These are phyloP conservation scores for cucumber (Cucumis sativus) DNA, from an alignment of 306 rosid species.

Conservation along the genomic window Cucumber_9930_V3 NC_026656.2:22532001-22532500, in stretches of 20 bases:
- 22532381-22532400: slow-evolving; percentile 71
- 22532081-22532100: slow-evolving; percentile 67
- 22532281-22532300: slow-evolving; percentile 92
- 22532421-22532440: slow-evolving; percentile 52
- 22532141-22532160: slow-evolving; percentile 84
- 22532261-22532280: slow-evolving; percentile 58
- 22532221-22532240: slow-evolving; percentile 46
- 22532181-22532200: slow-evolving; percentile 78
- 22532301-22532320: slow-evolving; percentile 88
- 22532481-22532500: slow-evolving; percentile 93
- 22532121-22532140: slow-evolving; percentile 90
- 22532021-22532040: neutral
- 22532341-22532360: slow-evolving; percentile 57
- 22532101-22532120: slow-evolving; percentile 89
- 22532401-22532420: slow-evolving; percentile 54
- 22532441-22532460: slow-evolving; percentile 60
- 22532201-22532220: slow-evolving; percentile 52
- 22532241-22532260: slow-evolving; percentile 28
- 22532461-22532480: slow-evolving; percentile 90
- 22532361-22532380: slow-evolving; percentile 54
- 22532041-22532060: neutral
- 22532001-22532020: neutral
- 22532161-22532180: slow-evolving; percentile 70
- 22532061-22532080: slow-evolving; percentile 84
- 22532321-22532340: slow-evolving; percentile 61